Evolutionary conservation across 2,329 filamentous ascomycete species (phyloP), one percentile per base, ranked within the genome.

Genomic region (Trichoderma sp.): DNA sequence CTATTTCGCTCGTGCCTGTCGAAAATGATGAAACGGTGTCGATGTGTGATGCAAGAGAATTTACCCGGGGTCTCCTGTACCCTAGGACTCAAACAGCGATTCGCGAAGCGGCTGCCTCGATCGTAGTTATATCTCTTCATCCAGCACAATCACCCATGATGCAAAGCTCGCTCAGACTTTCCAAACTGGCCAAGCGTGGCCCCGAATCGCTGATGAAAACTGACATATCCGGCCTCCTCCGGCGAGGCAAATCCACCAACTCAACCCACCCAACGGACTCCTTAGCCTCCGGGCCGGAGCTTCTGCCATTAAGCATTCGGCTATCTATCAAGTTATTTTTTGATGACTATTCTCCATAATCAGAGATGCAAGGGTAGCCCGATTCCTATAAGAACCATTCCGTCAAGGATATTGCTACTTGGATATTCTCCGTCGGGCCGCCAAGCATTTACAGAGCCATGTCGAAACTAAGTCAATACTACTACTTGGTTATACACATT

Each of bases 81-180:
- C 29, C 39, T 22, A 39, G 29, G n/a, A 12, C n/a, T n/a, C 29
- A 19, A 22, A 52, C 19, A n/a, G 29, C 53, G 7, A 19, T 50
- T 57, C 17, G 19, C 56, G 56, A 48, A 50, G 17, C 39, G 19
- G 12, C 39, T 50, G 27, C 50, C 50, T 53, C 25, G 6, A 39
- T 32, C 25, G 19, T 25, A 10, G 56, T 64, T 64, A 45, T 34
- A 54, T 54, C 48, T 64, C 50, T 48, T 34, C 45, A 22, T 42
- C 5, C 25, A 32, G 22, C 8, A n/a, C 48, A 0, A 64, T 32
- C 45, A 9, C 17, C 52, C 35, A 34, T 65, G n/a, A n/a, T 10
- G 63, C 29, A 8, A 12, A 65, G 37, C 63, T 65, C 63, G 52
- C 63, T 65, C 63, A 65, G 63, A 57, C 35, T 48, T 65, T 65